A percentile compares a stretch with the other conserved stretches of the same genome.
phyloP scores from a whole-genome alignment of 306 rosid genomes.

The Cucurbita ficifolia region DNA sequence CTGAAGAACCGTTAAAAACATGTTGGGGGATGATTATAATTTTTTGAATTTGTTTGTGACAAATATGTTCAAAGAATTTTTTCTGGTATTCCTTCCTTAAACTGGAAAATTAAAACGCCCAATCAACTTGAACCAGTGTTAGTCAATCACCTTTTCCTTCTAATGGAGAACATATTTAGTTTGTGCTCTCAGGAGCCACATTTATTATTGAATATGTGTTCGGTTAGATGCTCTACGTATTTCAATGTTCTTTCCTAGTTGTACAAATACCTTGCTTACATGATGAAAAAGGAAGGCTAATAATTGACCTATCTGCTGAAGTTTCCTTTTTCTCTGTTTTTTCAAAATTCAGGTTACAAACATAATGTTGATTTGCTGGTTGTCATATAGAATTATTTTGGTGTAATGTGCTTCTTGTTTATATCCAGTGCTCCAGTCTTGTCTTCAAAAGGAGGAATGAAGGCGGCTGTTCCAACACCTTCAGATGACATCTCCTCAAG shows the following conservation, averaged over 20 bases:
- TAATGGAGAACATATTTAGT: not conserved
- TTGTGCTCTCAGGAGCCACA: not conserved
- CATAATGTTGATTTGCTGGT: not conserved
- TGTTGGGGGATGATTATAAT: not conserved
- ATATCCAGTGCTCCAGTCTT: constrained; percentile 82
- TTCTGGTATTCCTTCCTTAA: not conserved
- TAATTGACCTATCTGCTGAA: not conserved
- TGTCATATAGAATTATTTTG: not conserved
- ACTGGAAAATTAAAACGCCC: not conserved
- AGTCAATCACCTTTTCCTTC: not conserved
- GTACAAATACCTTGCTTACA: not conserved
- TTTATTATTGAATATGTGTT: not conserved
- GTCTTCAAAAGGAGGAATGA: constrained; percentile 77
- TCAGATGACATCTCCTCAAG: constrained; percentile 54
- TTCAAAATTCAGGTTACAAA: not conserved
- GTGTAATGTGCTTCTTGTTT: constrained; percentile 3
- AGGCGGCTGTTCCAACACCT: constrained; percentile 41
- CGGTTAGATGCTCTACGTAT: not conserved
- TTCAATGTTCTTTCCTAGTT: not conserved
- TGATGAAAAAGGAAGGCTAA: not conserved
- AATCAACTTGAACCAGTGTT: not conserved
- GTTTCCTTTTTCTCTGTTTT: not conserved
- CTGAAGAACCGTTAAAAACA: not conserved
- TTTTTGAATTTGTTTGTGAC: not conserved
- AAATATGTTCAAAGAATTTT: not conserved